Evolutionary conservation across 192 early-diverging fungal species (phyloP).

Genomic region (Coemansia sp.): DNA sequence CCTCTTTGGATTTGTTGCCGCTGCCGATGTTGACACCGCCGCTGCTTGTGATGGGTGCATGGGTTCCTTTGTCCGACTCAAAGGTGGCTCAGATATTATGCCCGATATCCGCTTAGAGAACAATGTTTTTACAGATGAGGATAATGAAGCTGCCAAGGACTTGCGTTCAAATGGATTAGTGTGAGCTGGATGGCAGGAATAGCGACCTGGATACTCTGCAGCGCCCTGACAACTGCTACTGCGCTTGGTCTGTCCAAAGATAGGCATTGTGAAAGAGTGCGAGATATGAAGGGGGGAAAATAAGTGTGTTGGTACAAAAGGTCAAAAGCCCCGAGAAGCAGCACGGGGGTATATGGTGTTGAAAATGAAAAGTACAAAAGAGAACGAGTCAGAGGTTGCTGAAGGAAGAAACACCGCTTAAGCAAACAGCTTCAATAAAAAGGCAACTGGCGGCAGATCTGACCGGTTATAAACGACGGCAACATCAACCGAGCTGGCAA

Average conservation of each 20-base stretch:
- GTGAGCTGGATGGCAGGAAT: slow-evolving; percentile 6
- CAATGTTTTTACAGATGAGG: slow-evolving; percentile 38
- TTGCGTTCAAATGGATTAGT: slow-evolving; percentile 21
- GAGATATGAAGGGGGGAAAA: neutral
- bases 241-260: slow-evolving; percentile 23
- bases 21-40: neutral
- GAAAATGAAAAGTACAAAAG: neutral
- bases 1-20: slow-evolving; percentile 8
- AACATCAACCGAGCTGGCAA: slow-evolving; percentile 3
- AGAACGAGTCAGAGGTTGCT: neutral
- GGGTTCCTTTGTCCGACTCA: neutral
- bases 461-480: slow-evolving; percentile 1
- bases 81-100: slow-evolving; percentile 9
- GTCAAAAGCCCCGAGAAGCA: neutral
- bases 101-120: slow-evolving; percentile 23
- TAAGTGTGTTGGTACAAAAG: neutral
- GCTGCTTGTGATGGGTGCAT: neutral
- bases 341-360: neutral
- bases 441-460: neutral
- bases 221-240: slow-evolving; percentile 11
- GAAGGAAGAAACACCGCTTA: neutral
- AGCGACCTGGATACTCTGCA: neutral
- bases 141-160: slow-evolving; percentile 18
- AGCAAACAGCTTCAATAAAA: neutral
- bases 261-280: slow-evolving; percentile 15